Base-by-base conservation (phyloP, 2,329 filamentous ascomycete species). In the Microdochium trichocladiopsis region DNA sequence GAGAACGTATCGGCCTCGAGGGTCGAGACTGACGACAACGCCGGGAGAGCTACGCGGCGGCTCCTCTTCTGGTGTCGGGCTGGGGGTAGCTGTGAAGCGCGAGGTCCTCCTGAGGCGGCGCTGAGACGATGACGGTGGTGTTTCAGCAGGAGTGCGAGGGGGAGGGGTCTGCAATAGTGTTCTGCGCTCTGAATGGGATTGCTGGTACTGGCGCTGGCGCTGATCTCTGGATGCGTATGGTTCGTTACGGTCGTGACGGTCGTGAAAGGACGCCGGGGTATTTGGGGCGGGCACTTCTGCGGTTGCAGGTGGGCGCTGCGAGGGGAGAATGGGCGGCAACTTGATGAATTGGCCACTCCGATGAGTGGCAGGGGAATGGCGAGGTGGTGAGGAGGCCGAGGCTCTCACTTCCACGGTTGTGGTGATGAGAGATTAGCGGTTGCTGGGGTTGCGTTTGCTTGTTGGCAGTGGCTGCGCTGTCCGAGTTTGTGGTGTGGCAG, bases 191-290 rank as follows among this genome's bases (percentile, higher is more conserved):
- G 47, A 14, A 22, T 70, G 57, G 53, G 62, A 58, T 28, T 48
- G 47, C 47, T 48, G 47, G 23, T n/a, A 48, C 56, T 52, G 66
- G 58, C 64, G 67, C 67, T 71, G 70, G 65, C 63, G 69, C 62
- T 64, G 64, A 54, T 65, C 62, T 60, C 62, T 57, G 55, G 69
- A 57, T 53, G 64, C 65, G 63, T 70, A 69, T 61, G 69, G 67
- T 63, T 75, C 75, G 75, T 79, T 65, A 69, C 61, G 69, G 64
- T 79, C 76, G 79, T 79, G 69, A 75, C 72, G 72, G 76, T 80
- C 77, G 72, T 78, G 64, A 77, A 66, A 66, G 59, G 64, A 61
- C 48, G 65, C 62, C 49, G 65, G 61, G 57, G 69, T 61, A 52
- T 62, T 69, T 67, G 65, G 67, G 64, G 66, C 69, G 61, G 73